A percentile compares a stretch with the other conserved stretches of the same genome.
Evolutionary conservation across 495 filamentous ascomycete genomes (phyloP).

Genomic region (Penicillium lividum): DNA sequence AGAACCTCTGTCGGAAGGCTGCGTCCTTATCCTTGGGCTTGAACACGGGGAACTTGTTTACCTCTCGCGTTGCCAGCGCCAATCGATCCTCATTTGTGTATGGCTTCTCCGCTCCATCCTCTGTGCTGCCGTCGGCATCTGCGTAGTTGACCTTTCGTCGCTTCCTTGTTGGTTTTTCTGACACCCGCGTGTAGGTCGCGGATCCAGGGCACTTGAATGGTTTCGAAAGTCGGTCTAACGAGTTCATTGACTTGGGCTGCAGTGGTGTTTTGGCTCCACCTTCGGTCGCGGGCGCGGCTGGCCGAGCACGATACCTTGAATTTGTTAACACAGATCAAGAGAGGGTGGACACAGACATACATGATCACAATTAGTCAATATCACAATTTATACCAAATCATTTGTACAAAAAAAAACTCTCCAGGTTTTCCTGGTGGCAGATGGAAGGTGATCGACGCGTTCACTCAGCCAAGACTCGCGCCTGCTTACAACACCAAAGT

Average conservation of each 20-base stretch:
- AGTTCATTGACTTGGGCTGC: slow-evolving; percentile 44
- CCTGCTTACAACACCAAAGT: slow-evolving; percentile 40
- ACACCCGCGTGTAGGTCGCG: slow-evolving; percentile 66
- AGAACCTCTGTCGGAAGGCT: slow-evolving; percentile 79
- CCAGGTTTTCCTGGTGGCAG: slow-evolving; percentile 7
- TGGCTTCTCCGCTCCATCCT: slow-evolving; percentile 71
- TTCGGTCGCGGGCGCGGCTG: slow-evolving; percentile 25
- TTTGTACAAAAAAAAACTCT: slow-evolving; percentile 14
- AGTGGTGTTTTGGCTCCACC: slow-evolving; percentile 37
- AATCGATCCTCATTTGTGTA: slow-evolving; percentile 88
- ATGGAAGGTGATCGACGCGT: slow-evolving; percentile 26
- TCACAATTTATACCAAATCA: slow-evolving; percentile 1
- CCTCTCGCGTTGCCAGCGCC: slow-evolving; percentile 82
- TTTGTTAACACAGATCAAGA: slow-evolving; percentile 6
- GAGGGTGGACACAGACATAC: slow-evolving; percentile 12
- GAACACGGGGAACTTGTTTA: slow-evolving; percentile 88
- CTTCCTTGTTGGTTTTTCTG: slow-evolving; percentile 83
- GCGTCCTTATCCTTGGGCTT: slow-evolving; percentile 83
- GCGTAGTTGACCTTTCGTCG: slow-evolving; percentile 86
- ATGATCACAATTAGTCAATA: background rate
- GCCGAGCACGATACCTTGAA: slow-evolving; percentile 48
- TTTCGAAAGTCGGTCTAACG: slow-evolving; percentile 70
- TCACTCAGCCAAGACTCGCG: slow-evolving; percentile 19
- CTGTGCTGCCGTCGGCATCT: slow-evolving; percentile 68
- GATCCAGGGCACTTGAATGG: slow-evolving; percentile 95